A percentile compares a stretch with the other conserved stretches of the same genome.
These are phyloP conservation scores for Fusarium algeriense DNA, from an alignment of 2,329 filamentous ascomycete species.

Conservation along the genomic window DNA sequence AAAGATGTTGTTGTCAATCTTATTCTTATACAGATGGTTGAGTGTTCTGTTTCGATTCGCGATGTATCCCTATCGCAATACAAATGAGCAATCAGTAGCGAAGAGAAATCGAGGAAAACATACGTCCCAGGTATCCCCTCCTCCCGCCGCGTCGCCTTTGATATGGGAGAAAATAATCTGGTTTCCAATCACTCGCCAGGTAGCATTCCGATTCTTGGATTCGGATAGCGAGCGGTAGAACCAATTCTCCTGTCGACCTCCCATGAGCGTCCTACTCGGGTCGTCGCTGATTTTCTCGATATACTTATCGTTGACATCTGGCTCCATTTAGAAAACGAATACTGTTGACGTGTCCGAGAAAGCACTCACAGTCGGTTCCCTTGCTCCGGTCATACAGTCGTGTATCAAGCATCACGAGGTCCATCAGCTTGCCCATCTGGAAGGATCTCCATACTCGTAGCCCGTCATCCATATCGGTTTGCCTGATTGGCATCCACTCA, in stretches of 20 bases:
- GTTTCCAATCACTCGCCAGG: slow-evolving; percentile 5
- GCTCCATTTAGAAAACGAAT: rapidly evolving
- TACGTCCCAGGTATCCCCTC: slow-evolving; percentile 3
- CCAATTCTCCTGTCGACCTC: slow-evolving; percentile 1
- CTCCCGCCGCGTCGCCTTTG: not conserved
- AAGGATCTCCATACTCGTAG: not conserved
- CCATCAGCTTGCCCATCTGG: slow-evolving; percentile 1
- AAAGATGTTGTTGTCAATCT: slow-evolving; percentile 8
- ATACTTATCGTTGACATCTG: not conserved
- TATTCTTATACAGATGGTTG: slow-evolving; percentile 3
- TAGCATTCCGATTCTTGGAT: not conserved
- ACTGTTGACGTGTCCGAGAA: rapidly evolving
- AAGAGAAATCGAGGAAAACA: rapidly evolving
- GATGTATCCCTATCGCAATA: not conserved
- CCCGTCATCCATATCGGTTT: slow-evolving; percentile 7
- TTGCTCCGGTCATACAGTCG: slow-evolving; percentile 9
- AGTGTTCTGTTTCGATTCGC: slow-evolving; percentile 9
- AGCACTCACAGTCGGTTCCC: not conserved
- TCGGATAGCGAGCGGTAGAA: slow-evolving; percentile 8
- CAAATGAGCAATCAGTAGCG: rapidly evolving
- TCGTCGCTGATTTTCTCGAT: not conserved
- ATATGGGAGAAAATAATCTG: slow-evolving; percentile 10
- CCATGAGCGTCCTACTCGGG: not conserved
- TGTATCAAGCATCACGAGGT: slow-evolving; percentile 1
- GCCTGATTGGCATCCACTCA: slow-evolving; percentile 13